These are phyloP conservation scores for Canavalia ensiformis DNA, from an alignment of 306 rosid species.

Conservation along the genomic window DNA sequence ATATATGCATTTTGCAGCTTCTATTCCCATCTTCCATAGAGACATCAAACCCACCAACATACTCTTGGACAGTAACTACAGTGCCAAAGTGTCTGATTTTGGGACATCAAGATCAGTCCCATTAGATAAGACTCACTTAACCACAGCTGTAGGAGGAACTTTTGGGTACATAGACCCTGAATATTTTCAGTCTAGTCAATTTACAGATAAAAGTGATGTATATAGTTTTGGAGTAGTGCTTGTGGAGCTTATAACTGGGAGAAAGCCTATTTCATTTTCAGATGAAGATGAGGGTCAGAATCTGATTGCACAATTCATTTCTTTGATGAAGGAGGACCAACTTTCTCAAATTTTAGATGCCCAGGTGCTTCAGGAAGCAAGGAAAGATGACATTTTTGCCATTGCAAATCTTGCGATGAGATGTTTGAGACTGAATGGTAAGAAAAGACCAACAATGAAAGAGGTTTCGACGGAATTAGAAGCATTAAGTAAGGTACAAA, in stretches of 20 bases:
- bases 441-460: constrained; percentile 63
- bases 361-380: constrained; percentile 38
- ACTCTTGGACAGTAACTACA: constrained; percentile 59
- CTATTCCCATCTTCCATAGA: constrained; percentile 67
- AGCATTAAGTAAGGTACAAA: constrained; percentile 45
- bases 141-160: constrained; percentile 68
- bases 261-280: constrained; percentile 51
- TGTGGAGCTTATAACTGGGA: constrained; percentile 63
- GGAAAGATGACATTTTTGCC: constrained; percentile 32
- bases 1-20: constrained; percentile 73
- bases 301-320: constrained; percentile 57
- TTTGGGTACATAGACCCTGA: constrained; percentile 79
- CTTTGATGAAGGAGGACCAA: constrained; percentile 48
- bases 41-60: constrained; percentile 73
- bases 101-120: constrained; percentile 74
- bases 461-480: constrained; percentile 54
- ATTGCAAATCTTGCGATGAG: constrained; percentile 53
- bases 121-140: constrained; percentile 66
- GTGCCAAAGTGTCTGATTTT: constrained; percentile 58
- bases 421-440: constrained; percentile 59
- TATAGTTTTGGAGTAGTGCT: constrained; percentile 73
- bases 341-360: constrained; percentile 53
- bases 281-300: constrained; percentile 52
- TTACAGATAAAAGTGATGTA: constrained; percentile 65
- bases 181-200: constrained; percentile 64